phyloP scores from a whole-genome alignment of 2,329 filamentous ascomycete species.

The Colletotrichum gigasporum region DNA sequence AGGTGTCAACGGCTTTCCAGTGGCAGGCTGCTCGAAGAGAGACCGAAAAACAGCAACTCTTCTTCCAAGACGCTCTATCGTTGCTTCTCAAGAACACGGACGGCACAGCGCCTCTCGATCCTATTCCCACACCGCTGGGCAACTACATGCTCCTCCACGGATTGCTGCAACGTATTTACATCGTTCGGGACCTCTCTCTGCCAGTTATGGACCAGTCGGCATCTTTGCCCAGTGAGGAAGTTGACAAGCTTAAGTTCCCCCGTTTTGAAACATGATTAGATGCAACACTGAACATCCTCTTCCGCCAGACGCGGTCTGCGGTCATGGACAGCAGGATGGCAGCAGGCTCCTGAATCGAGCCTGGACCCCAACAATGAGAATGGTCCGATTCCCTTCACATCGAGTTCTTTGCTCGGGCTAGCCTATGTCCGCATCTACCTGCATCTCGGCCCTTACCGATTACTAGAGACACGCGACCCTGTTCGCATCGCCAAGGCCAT shows the following conservation, averaged over 20 bases:
- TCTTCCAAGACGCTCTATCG: conserved; percentile 47
- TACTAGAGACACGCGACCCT: conserved; percentile 54
- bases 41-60: conserved; percentile 42
- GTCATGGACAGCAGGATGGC: conserved; percentile 49
- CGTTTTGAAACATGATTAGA: neutral
- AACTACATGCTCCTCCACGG: conserved; percentile 50
- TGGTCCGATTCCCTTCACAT: conserved; percentile 53
- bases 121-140: conserved; percentile 46
- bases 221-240: conserved; percentile 43
- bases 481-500: conserved; percentile 50
- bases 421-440: conserved; percentile 57
- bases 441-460: conserved; percentile 52
- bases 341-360: conserved; percentile 48
- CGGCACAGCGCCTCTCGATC: conserved; percentile 40
- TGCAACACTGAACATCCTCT: neutral
- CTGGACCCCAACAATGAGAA: conserved; percentile 52
- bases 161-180: conserved; percentile 47
- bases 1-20: conserved; percentile 39
- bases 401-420: conserved; percentile 54
- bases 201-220: conserved; percentile 44
- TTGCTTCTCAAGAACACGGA: conserved; percentile 41
- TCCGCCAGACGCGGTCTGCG: conserved; percentile 42
- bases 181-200: conserved; percentile 47
- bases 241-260: conserved; percentile 43
- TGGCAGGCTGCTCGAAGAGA: conserved; percentile 42